Base-by-base conservation (phyloP, 208 protist species). In the Acanthamoeba lenticulata region DNA sequence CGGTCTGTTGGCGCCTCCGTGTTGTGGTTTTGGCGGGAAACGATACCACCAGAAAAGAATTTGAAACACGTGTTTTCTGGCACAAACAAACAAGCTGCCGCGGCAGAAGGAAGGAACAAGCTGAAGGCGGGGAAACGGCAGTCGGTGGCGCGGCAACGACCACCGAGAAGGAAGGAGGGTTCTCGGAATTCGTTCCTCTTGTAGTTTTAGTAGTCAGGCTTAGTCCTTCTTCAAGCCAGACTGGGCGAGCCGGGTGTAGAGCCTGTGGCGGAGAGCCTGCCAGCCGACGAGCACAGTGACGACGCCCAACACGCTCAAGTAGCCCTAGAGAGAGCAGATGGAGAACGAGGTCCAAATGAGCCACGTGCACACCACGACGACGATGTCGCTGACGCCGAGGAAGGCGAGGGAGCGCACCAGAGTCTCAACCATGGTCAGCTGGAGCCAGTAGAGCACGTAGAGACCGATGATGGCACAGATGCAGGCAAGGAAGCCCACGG, bases 381-480 rank as follows among this genome's bases (percentile, higher is more conserved):
- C 5, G 1, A 72, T 11, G 6, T 57, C n/a, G n/a, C n/a, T n/a
- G n/a, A n/a, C n/a, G n/a, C n/a, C n/a, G n/a, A n/a, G n/a, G n/a
- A n/a, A n/a, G n/a, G n/a, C n/a, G n/a, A n/a, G n/a, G n/a, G n/a
- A n/a, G 52, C 21, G 15, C 21, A 72, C 62, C 62, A 72, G 62
- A 27, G 62, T 72, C 62, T 72, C 62, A 11, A 88, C 15, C 79
- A 88, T 88, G 21, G 42, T 60, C 11, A 88, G 79, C 49, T 88
- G 1, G 49, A 88, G 34, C 79, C 79, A 88, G 79, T 88, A 88
- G 42, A 38, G 24, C 24, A 88, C 42, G 79, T 88, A 62, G 34
- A 88, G 79, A 2, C n/a, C 42, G 40, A 88, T 49, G 15, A 88
- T 32, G 79, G 49, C 45, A 2, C 3, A 13, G 6, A 88, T 49